Base-by-base conservation (phyloP, 441 rosid species). In the Euphorbia neoarborescens region DNA sequence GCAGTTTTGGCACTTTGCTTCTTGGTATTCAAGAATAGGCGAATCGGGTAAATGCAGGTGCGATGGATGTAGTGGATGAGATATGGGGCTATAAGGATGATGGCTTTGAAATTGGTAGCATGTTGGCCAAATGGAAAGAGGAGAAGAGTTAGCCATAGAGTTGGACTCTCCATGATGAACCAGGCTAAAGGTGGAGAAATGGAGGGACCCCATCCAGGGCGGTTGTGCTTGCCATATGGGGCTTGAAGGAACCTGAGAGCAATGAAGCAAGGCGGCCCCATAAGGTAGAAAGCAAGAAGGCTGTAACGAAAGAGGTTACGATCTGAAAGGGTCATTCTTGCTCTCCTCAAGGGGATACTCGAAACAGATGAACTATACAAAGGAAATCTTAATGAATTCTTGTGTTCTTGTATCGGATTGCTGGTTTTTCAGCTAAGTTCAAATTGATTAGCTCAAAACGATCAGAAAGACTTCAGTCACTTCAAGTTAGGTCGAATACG, bases 81-180 rank as follows among this genome's bases (percentile, higher is more conserved):
- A 51, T 69, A 94, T 1, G 90, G 96, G 5, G 87, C 74, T 46
- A 90, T 75, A 73, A 90, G 80, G 62, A 86, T 32, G 71, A 86
- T 22, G 14, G 97, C 74, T 78, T 80, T 86, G 9, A 86, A 87
- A 68, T 90, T 78, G 78, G 72, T 76, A 67, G 69, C 71, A 73
- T 90, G 84, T 54, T 58, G 87, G 58, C 96, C 96, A 22, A 69
- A 82, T 22, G 96, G 89, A 67, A 90, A 89, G 77, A 91, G 72
- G 22, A 85, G 57, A 70, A 89, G 70, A 0, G 96, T 77, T 59
- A 94, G 86, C 91, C 91, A 88, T 0, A 90, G 75, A 13, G 92
- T 81, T 54, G 97, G 97, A 74, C 89, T 88, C 75, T 92, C 99
- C 96, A 90, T 90, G 71, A 92, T 69, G 78, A 90, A 88, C 98